Evolutionary conservation across 129 eudicot species (phyloP).

Genomic region (Artemisia tridentata): DNA sequence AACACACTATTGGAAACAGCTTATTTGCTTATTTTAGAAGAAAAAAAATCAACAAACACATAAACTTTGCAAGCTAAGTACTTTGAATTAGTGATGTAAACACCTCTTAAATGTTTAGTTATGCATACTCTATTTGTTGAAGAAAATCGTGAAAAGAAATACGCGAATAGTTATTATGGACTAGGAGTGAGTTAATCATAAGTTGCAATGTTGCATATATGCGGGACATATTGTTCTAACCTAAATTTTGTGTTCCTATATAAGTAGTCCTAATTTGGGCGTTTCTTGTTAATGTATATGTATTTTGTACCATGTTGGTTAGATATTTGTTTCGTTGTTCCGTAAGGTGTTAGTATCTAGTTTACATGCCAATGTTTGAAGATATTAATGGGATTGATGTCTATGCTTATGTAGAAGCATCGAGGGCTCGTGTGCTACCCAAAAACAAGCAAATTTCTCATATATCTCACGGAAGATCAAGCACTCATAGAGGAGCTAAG

Average conservation of each 20-base stretch:
- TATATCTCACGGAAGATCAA: slow-evolving; percentile 31
- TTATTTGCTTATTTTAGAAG: not conserved
- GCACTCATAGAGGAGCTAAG: slow-evolving; percentile 47
- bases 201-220: too few species aligned
- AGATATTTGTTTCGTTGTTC: not conserved
- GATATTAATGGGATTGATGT: slow-evolving; percentile 9
- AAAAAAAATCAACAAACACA: too few species aligned
- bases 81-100: too few species aligned
- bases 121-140: not conserved
- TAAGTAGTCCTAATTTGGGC: too few species aligned
- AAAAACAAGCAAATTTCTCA: slow-evolving; percentile 43
- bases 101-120: not conserved
- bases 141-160: not conserved
- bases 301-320: too few species aligned
- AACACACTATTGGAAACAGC: not conserved
- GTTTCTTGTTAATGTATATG: too few species aligned
- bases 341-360: slow-evolving; percentile 3
- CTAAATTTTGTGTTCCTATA: too few species aligned
- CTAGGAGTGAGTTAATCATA: too few species aligned
- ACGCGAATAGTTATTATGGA: not conserved
- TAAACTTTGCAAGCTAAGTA: too few species aligned
- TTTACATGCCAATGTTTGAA: slow-evolving; percentile 4
- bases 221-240: too few species aligned
- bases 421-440: slow-evolving; percentile 29
- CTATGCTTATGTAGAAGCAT: slow-evolving; percentile 35